Conservation (phyloP, 768 basidiomycete species). For the Collybia sordida region DNA sequence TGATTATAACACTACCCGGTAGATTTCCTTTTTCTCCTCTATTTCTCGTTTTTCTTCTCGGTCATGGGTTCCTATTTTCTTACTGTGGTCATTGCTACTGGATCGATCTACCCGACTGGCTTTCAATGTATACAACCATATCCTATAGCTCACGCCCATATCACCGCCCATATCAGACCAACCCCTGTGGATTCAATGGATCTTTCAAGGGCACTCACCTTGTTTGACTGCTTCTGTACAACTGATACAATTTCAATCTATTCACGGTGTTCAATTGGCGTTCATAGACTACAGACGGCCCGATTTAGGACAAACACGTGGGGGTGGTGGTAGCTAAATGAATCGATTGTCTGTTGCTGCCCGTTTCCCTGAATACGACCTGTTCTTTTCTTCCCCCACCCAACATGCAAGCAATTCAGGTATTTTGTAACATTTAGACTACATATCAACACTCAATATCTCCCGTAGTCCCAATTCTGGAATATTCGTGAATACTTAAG, state of each 20-base stretch:
- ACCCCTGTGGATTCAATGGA: too few species aligned
- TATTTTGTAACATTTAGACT: slow-evolving; percentile 7
- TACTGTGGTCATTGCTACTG: not conserved
- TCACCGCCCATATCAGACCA: too few species aligned
- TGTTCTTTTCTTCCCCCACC: slow-evolving; percentile 17
- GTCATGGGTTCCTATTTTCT: not conserved
- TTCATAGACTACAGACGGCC: not conserved
- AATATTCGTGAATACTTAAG: slow-evolving; percentile 88
- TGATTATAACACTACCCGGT: not conserved
- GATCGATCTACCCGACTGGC: too few species aligned
- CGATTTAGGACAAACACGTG: slow-evolving; percentile 27
- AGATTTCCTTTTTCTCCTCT: not conserved
- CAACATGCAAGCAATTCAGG: slow-evolving; percentile 44
- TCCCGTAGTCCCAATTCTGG: slow-evolving; percentile 15
- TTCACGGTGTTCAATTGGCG: too few species aligned
- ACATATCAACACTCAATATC: not conserved
- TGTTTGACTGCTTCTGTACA: too few species aligned
- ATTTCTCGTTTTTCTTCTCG: not conserved
- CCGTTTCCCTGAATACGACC: slow-evolving; percentile 7
- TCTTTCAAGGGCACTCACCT: too few species aligned
- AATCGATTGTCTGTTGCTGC: slow-evolving; percentile 26
- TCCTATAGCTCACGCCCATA: too few species aligned
- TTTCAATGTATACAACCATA: too few species aligned
- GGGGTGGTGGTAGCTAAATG: slow-evolving; percentile 15
- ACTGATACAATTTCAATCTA: too few species aligned